Conservation (phyloP, 139 green algal genomes). For the Tetradesmus obliquus region DNA sequence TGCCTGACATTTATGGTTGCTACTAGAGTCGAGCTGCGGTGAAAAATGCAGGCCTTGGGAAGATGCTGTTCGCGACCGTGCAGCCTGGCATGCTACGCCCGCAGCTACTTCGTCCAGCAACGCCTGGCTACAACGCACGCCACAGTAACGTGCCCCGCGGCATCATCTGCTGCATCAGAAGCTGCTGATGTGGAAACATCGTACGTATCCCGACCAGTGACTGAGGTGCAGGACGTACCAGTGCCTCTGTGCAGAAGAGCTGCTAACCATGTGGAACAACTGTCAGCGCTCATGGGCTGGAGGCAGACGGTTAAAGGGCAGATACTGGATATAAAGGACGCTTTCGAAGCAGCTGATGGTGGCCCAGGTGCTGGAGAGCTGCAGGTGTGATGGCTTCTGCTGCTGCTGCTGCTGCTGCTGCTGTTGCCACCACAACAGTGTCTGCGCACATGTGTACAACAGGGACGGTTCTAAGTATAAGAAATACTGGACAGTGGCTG, state of each 20-base stretch:
- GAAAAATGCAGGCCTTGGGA: neutral
- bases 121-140: neutral
- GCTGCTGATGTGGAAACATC: neutral
- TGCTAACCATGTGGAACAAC: slow-evolving; percentile 16
- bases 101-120: neutral
- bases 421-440: too few relatives aligned
- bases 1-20: too few relatives aligned
- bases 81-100: neutral
- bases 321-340: slow-evolving; percentile 41
- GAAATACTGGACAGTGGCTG: too few relatives aligned
- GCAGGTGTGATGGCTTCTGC: slow-evolving; percentile 41
- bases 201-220: neutral
- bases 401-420: neutral
- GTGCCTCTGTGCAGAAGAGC: slow-evolving; percentile 47
- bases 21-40: too few relatives aligned
- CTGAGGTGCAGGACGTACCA: slow-evolving; percentile 11
- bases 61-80: neutral
- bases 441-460: too few relatives aligned
- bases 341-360: slow-evolving; percentile 45
- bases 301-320: neutral
- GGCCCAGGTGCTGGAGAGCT: slow-evolving; percentile 49
- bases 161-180: neutral
- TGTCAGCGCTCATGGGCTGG: slow-evolving; percentile 45
- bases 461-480: too few relatives aligned
- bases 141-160: neutral